phyloP scores from a whole-genome alignment of 169 alveolate genomes.

The Eimeria zaria region DNA sequence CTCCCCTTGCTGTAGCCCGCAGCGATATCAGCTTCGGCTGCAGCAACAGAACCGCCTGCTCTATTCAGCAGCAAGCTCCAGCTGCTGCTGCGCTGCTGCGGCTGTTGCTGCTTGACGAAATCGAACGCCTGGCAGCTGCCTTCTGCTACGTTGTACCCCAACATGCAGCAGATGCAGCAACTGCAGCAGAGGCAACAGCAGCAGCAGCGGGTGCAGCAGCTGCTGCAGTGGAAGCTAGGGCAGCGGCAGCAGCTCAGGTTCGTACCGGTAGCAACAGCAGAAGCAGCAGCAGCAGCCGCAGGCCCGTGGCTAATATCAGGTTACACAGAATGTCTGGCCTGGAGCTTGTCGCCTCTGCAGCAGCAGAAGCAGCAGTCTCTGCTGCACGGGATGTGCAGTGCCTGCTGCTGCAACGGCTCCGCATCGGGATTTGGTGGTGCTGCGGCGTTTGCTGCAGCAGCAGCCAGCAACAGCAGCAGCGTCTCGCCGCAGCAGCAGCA shows the following conservation, averaged over 20 bases:
- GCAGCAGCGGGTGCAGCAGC: constrained; percentile 40
- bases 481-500: constrained; percentile 13
- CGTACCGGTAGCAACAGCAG: not conserved
- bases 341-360: constrained; percentile 27
- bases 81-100: constrained; percentile 24
- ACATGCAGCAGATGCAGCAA: constrained; percentile 27
- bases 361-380: constrained; percentile 47
- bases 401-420: constrained; percentile 27
- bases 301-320: not conserved
- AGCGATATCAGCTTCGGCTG: constrained; percentile 7
- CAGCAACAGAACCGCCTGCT: not conserved
- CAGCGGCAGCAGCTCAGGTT: constrained; percentile 8
- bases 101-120: constrained; percentile 45
- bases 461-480: constrained; percentile 51
- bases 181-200: constrained; percentile 46
- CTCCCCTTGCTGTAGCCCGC: not conserved
- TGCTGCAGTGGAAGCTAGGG: constrained; percentile 28
- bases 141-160: constrained; percentile 24
- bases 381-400: not conserved
- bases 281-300: not conserved
- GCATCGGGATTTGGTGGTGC: constrained; percentile 14
- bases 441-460: constrained; percentile 38
- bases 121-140: constrained; percentile 50
- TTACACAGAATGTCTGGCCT: not conserved
- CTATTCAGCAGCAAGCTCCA: not conserved